Percentiles rank a stretch among this genome's conserved stretches.
Conservation (phyloP, 768 basidiomycete species). For the Galerina marginata region DNA sequence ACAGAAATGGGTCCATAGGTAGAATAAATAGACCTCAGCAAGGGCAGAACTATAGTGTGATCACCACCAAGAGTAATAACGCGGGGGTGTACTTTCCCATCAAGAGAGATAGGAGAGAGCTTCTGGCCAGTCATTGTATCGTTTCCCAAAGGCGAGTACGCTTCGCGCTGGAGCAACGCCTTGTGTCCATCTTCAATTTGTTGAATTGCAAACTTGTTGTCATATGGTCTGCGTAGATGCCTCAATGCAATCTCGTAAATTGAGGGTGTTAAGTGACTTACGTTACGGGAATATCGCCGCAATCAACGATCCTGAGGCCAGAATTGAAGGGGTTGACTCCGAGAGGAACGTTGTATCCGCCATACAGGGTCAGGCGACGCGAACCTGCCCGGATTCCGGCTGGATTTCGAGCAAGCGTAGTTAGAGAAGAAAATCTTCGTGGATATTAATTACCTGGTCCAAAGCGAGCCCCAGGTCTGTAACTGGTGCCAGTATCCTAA, state of each 20-base stretch:
- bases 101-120: constrained; percentile 62
- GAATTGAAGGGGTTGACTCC: constrained; percentile 72
- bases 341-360: constrained; percentile 81
- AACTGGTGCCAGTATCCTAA: constrained; percentile 76
- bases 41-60: constrained; percentile 75
- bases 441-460: constrained; percentile 54
- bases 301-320: constrained; percentile 75
- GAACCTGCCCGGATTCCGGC: constrained; percentile 83
- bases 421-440: background rate
- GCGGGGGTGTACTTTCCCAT: constrained; percentile 79
- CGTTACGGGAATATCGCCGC: constrained; percentile 80
- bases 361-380: constrained; percentile 74
- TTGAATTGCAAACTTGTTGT: constrained; percentile 72
- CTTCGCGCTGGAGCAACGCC: constrained; percentile 64
- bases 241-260: background rate
- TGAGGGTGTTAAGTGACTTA: constrained; percentile 24
- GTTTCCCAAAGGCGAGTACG: constrained; percentile 67
- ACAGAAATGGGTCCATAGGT: constrained; percentile 82
- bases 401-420: constrained; percentile 5
- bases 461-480: constrained; percentile 84
- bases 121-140: constrained; percentile 63
- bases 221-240: constrained; percentile 59
- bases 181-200: constrained; percentile 80
- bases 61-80: constrained; percentile 88
- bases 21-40: constrained; percentile 72